Evolutionary conservation across 2,329 filamentous ascomycete genomes (phyloP), one percentile per base, ranked within the genome.

Genomic region (Hypocreales sp.): DNA sequence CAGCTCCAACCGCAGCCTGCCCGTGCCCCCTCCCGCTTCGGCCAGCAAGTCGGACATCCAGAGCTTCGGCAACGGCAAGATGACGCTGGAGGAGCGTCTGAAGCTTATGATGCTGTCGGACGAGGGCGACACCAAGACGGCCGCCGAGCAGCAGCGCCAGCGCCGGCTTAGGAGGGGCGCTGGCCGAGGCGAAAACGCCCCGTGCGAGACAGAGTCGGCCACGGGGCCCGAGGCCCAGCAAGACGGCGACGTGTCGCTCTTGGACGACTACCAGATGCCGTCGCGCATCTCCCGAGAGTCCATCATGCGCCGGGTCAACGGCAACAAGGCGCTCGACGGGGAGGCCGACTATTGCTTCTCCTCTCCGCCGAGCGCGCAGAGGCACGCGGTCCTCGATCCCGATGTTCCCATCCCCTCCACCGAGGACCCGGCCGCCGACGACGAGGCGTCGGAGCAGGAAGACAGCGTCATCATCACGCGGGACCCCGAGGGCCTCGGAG

Each of bases 211-310:
- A 4, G 56, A 58, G 21, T 50, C 44, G 8, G 42, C 31, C 23
- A 40, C 34, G 15, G 42, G 38, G 16, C 35, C 36, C 24, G 55
- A 61, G 9, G 69, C 72, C 37, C 67, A 63, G 22, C 70, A 74
- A 13, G 67, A 74, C 29, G 71, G 67, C 24, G 72, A 79, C 30
- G 49, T 76, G 39, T 65, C 67, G 28, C 55, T 64, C 8, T 50
- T 75, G 31, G 61, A 67, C 34, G 68, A 75, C 31, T 78, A 77
- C 40, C 64, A 78, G 37, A 56, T 78, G 10, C 81, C 74, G 12
- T 66, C 79, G 8, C 78, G 78, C 29, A 92, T 95, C 45, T 94
- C 87, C 7, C 72, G 87, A 20, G 90, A 95, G 48, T 93, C 86
- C 0, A 95, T 95, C 40, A 61, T 95, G 41, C 76, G 81, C 28